Percentiles rank a stretch among this genome's conserved stretches.
phyloP scores from a whole-genome alignment of 73 alveolate genomes.

The Symbiodinium pilosum region DNA sequence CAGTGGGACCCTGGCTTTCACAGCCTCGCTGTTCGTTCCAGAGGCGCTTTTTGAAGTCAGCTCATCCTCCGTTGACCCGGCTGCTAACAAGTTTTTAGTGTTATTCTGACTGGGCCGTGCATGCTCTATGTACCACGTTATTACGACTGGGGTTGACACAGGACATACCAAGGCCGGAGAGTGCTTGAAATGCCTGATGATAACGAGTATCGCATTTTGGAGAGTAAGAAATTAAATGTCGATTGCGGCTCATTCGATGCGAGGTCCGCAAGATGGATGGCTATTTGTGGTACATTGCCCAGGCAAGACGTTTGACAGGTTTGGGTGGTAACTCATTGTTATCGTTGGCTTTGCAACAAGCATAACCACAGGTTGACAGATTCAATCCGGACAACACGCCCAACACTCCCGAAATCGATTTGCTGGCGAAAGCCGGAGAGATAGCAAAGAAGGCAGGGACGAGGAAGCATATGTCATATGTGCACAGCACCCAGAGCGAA shows the following conservation, averaged over 20 bases:
- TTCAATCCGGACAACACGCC: slow-evolving; percentile 77
- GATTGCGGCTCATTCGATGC: no score
- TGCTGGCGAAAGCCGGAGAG: slow-evolving; percentile 35
- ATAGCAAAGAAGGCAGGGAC: slow-evolving; percentile 48
- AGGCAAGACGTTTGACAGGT: not conserved
- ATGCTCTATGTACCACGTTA: no score
- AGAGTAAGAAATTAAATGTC: no score
- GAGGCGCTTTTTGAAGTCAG: not conserved
- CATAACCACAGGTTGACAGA: slow-evolving; percentile 71
- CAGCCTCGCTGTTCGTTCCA: slow-evolving; percentile 58
- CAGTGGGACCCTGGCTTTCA: slow-evolving; percentile 27
- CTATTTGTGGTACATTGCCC: slow-evolving; percentile 82
- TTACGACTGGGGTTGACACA: no score
- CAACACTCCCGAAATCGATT: slow-evolving; percentile 22
- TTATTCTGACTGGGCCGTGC: no score
- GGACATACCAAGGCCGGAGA: no score
- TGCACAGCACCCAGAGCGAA: not conserved
- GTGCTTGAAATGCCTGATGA: no score
- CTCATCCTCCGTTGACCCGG: not conserved
- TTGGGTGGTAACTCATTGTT: not conserved
- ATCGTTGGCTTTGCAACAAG: no score
- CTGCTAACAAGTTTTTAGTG: not conserved
- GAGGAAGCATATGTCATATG: not conserved
- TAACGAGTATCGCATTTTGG: no score
- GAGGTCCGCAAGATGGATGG: slow-evolving; percentile 57